These are phyloP conservation scores for Lentinula lateritia DNA, from an alignment of 768 basidiomycete species.

Conservation along the genomic window DNA sequence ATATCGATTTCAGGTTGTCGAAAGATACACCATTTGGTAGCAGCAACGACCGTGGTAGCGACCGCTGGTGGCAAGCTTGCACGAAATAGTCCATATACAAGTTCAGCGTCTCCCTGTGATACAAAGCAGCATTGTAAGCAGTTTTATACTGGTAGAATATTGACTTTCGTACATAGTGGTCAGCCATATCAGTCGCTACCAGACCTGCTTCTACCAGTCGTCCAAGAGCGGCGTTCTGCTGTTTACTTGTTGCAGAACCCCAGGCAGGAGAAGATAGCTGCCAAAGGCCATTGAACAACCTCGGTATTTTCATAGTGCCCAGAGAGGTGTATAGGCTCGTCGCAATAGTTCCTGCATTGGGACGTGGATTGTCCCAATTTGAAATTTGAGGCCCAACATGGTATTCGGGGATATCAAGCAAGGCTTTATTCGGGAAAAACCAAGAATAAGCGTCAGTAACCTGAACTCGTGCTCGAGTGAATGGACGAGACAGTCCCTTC, in stretches of 20 bases:
- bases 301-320: conserved; percentile 36
- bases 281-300: conserved; percentile 54
- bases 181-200: conserved; percentile 13
- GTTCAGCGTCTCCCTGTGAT: conserved; percentile 12
- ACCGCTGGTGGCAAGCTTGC: conserved; percentile 20
- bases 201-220: conserved; percentile 7
- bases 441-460: conserved; percentile 7
- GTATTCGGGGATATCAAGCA: neutral
- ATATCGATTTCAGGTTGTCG: conserved; percentile 22
- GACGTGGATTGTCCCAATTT: neutral
- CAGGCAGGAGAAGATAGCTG: conserved; percentile 58
- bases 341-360: neutral
- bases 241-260: conserved; percentile 35
- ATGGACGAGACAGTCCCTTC: conserved; percentile 6
- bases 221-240: conserved; percentile 5
- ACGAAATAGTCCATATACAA: conserved; percentile 43
- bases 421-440: neutral
- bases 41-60: conserved; percentile 32
- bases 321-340: conserved; percentile 18
- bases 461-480: conserved; percentile 9
- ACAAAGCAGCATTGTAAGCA: neutral
- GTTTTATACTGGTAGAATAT: neutral
- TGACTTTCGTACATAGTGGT: conserved; percentile 11
- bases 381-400: neutral
- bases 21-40: conserved; percentile 63